Evolutionary conservation across 352 stramenopile genomes (phyloP).

Genomic region (Pythium myriotylum): DNA sequence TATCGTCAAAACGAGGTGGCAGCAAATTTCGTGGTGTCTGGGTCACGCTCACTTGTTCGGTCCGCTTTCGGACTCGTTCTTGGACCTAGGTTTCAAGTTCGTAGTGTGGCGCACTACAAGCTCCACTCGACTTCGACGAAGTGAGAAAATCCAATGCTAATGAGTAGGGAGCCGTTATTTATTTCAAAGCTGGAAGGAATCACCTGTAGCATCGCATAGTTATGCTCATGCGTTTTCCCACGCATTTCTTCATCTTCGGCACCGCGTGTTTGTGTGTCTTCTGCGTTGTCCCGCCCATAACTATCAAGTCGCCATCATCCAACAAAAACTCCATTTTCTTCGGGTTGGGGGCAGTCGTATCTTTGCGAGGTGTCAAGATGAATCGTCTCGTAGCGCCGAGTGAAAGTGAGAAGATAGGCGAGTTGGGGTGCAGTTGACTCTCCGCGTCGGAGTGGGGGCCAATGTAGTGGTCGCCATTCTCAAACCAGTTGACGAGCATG

Average conservation of each 20-base stretch:
- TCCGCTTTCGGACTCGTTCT: constrained; percentile 42
- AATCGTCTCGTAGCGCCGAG: constrained; percentile 74
- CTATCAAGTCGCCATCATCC: constrained; percentile 68
- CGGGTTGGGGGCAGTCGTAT: constrained; percentile 14
- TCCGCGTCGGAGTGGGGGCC: constrained; percentile 80
- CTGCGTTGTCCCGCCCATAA: constrained; percentile 59
- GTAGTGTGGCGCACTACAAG: constrained; percentile 24
- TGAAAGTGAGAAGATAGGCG: constrained; percentile 68
- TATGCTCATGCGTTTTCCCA: constrained; percentile 44
- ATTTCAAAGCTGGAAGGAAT: neutral
- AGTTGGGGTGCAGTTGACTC: constrained; percentile 46
- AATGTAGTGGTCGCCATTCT: constrained; percentile 77
- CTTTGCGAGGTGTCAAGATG: constrained; percentile 51
- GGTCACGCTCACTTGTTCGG: constrained; percentile 58
- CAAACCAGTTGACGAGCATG: constrained; percentile 85
- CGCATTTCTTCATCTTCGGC: constrained; percentile 58
- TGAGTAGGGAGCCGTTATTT: constrained; percentile 1
- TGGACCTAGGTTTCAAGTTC: constrained; percentile 43
- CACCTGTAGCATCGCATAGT: constrained; percentile 52
- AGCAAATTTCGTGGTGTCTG: constrained; percentile 59
- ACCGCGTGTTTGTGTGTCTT: constrained; percentile 76
- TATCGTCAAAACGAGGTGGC: constrained; percentile 40
- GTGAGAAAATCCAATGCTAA: too few species aligned
- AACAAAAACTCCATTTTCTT: constrained; percentile 56
- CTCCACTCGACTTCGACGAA: neutral